These are phyloP conservation scores for Umbelopsis sp. DNA, from an alignment of 371 early-diverging fungal genomes.

Conservation along the genomic window DNA sequence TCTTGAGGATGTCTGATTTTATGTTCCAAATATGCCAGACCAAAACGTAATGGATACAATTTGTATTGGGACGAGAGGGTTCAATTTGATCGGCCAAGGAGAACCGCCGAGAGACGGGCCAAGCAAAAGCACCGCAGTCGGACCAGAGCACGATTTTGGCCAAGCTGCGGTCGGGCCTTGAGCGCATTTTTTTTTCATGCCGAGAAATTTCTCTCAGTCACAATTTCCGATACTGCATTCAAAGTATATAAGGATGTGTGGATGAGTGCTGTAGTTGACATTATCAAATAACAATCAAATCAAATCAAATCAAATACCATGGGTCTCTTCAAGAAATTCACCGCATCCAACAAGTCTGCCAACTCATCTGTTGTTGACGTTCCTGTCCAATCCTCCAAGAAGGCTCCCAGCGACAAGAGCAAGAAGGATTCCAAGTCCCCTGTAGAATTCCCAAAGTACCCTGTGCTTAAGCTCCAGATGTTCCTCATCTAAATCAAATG, in stretches of 20 bases:
- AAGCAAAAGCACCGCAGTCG: conserved; percentile 7
- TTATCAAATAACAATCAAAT: background rate
- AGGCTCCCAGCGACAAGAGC: background rate
- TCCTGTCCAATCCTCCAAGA: background rate
- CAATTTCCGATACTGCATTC: background rate
- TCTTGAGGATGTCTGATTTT: too few relatives aligned
- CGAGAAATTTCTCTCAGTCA: conserved; percentile 1
- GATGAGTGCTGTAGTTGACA: background rate
- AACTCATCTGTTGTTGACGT: conserved; percentile 12
- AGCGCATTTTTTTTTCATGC: background rate
- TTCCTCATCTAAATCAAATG: background rate
- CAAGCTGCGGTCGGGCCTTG: background rate
- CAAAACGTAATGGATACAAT: background rate
- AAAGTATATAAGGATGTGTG: conserved; percentile 5
- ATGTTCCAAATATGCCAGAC: too few relatives aligned
- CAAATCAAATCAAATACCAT: background rate
- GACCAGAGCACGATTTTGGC: background rate
- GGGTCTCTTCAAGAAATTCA: conserved; percentile 15
- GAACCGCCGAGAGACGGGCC: conserved; percentile 10
- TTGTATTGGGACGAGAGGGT: conserved; percentile 1
- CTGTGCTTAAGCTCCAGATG: background rate
- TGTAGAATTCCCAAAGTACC: background rate
- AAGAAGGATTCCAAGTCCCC: background rate
- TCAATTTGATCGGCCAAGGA: background rate
- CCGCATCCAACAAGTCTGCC: conserved; percentile 7